Percentiles rank a stretch among this genome's conserved stretches.
Conservation (phyloP, 2,329 filamentous ascomycete species). For the Stemphylium beticola region DNA sequence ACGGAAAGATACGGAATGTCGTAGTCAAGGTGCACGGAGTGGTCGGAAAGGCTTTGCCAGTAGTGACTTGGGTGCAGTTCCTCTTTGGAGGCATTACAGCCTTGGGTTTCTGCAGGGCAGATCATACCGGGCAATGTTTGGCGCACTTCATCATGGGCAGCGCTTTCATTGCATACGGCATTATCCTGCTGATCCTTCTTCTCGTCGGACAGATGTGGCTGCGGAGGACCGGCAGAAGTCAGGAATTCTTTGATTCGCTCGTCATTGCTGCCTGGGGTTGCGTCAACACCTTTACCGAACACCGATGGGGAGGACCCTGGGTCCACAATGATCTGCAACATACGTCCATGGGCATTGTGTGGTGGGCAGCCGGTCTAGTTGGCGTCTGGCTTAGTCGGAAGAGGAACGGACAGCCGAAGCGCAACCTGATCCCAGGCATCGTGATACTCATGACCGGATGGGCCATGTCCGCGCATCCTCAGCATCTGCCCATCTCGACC, state of each 20-base stretch:
- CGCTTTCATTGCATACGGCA: constrained; percentile 93
- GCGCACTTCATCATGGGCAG: constrained; percentile 99
- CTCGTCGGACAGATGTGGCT: constrained; percentile 90
- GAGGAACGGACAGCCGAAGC: constrained; percentile 81
- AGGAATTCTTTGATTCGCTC: constrained; percentile 94
- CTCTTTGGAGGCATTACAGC: constrained; percentile 92
- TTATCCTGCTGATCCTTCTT: constrained; percentile 83
- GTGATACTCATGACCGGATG: constrained; percentile 92
- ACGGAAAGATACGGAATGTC: constrained; percentile 75
- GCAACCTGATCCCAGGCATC: constrained; percentile 91
- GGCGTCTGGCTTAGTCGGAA: constrained; percentile 91
- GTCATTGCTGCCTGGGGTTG: constrained; percentile 95
- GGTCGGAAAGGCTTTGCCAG: constrained; percentile 84
- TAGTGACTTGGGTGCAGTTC: constrained; percentile 92
- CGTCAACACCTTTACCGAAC: constrained; percentile 97
- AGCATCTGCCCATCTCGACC: constrained; percentile 80
- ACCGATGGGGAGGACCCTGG: constrained; percentile 90
- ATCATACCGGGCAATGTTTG: constrained; percentile 89
- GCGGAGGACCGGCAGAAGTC: constrained; percentile 78
- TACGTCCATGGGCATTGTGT: constrained; percentile 98
- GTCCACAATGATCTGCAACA: constrained; percentile 95
- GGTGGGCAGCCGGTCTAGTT: constrained; percentile 92
- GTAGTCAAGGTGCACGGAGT: constrained; percentile 78
- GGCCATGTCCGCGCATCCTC: constrained; percentile 92
- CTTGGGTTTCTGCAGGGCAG: constrained; percentile 88